Conservation (phyloP, 192 early-diverging fungal species). For the Linnemannia hyalina region DNA sequence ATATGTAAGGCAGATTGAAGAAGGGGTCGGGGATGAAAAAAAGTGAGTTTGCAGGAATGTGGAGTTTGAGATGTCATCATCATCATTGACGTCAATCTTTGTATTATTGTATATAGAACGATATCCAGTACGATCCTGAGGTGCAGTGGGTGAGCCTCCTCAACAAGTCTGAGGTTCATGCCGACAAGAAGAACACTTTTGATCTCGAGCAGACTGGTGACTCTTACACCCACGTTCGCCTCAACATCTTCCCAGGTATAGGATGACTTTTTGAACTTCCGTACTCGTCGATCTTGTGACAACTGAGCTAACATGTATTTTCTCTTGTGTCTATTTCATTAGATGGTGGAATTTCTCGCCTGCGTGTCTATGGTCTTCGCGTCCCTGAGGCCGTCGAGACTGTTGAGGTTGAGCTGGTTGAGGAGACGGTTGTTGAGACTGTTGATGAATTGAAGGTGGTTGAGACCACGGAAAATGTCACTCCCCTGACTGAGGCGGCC, state of each 20-base stretch:
- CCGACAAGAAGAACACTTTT: conserved; percentile 82
- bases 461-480: background rate
- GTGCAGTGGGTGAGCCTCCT: conserved; percentile 66
- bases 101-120: conserved; percentile 15
- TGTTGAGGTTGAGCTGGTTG: conserved; percentile 6
- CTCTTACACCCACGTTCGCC: conserved; percentile 72
- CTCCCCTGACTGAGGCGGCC: background rate
- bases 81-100: background rate
- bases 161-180: conserved; percentile 73
- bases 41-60: background rate
- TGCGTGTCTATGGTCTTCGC: conserved; percentile 82
- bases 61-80: background rate
- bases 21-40: background rate
- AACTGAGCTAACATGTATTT: background rate
- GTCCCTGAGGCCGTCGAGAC: conserved; percentile 39
- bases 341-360: conserved; percentile 91
- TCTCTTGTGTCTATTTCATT: conserved; percentile 49
- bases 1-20: conserved; percentile 55
- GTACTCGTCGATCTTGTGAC: background rate
- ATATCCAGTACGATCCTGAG: conserved; percentile 50
- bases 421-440: conserved; percentile 16
- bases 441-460: background rate
- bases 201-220: conserved; percentile 60
- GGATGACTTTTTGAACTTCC: background rate
- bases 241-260: conserved; percentile 84